phyloP scores from a whole-genome alignment of 1,139 yeast genomes.

The Protomyces inouyei region DNA sequence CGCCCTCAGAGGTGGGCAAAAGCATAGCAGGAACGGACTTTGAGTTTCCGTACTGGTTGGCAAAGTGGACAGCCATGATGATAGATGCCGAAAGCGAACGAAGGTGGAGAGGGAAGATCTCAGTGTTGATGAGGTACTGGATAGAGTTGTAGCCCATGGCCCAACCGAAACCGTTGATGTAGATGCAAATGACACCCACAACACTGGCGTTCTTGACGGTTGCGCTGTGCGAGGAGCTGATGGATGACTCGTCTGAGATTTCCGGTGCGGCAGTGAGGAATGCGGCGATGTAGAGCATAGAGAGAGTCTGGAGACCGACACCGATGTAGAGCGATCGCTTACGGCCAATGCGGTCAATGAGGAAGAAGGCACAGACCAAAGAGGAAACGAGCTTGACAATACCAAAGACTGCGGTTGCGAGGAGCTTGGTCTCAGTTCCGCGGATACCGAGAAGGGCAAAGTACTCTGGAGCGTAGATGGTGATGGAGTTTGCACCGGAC shows the following conservation, averaged over 20 bases:
- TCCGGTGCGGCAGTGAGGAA: constrained; percentile 47
- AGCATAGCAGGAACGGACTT: constrained; percentile 26
- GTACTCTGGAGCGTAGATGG: constrained; percentile 44
- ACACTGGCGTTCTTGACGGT: constrained; percentile 14
- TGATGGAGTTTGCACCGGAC: constrained; percentile 59
- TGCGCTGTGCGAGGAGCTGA: not conserved
- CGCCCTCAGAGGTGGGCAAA: constrained; percentile 13
- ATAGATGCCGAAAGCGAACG: constrained; percentile 53
- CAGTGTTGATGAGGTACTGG: constrained; percentile 48
- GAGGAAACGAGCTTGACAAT: constrained; percentile 48
- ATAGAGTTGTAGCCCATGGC: constrained; percentile 58
- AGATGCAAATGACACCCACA: constrained; percentile 37
- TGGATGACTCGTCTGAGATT: constrained; percentile 8
- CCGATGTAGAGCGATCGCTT: constrained; percentile 46
- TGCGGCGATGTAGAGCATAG: constrained; percentile 44
- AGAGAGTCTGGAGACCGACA: constrained; percentile 41
- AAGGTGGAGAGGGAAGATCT: constrained; percentile 52
- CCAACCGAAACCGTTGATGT: constrained; percentile 54
- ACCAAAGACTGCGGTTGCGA: constrained; percentile 54
- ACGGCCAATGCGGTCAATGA: constrained; percentile 50
- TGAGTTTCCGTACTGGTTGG: constrained; percentile 46
- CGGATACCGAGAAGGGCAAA: constrained; percentile 51
- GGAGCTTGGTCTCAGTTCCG: constrained; percentile 44
- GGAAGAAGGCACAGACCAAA: constrained; percentile 42
- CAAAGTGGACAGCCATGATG: constrained; percentile 56